Evolutionary conservation across 148 eudicot genomes (phyloP).

Genomic region (Chenopodium berlandieri): DNA sequence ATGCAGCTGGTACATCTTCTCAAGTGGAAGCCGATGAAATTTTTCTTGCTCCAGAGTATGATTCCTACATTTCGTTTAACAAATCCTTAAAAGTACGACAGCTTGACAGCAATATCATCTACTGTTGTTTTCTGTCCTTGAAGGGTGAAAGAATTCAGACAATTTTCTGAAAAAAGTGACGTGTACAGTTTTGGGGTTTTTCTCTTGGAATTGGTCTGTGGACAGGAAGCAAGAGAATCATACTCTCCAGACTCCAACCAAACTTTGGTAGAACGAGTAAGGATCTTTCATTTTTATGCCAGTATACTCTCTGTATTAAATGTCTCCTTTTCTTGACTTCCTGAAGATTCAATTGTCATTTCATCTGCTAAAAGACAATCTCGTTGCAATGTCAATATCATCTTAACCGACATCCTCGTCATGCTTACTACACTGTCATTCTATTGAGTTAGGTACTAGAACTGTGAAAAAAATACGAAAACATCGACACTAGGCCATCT

Average conservation of each 20-base stretch:
- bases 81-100: not conserved
- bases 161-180: slow-evolving; percentile 88
- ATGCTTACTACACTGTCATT: not conserved
- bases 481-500: not conserved
- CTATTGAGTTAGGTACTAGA: slow-evolving; percentile 8
- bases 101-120: slow-evolving; percentile 6
- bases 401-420: slow-evolving; percentile 5
- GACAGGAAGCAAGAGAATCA: slow-evolving; percentile 69
- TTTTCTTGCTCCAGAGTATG: slow-evolving; percentile 93
- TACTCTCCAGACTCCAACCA: slow-evolving; percentile 47
- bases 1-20: slow-evolving; percentile 78
- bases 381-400: slow-evolving; percentile 16
- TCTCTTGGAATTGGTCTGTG: slow-evolving; percentile 81
- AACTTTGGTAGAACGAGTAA: slow-evolving; percentile 84
- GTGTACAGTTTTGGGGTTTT: slow-evolving; percentile 84
- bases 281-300: slow-evolving; percentile 18
- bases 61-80: slow-evolving; percentile 9
- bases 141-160: slow-evolving; percentile 89
- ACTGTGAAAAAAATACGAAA: not conserved
- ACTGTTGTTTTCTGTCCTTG: slow-evolving; percentile 19
- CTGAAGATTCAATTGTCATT: slow-evolving; percentile 13
- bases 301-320: not conserved
- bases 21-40: slow-evolving; percentile 64
- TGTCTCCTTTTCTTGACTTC: not conserved
- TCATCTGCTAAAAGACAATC: slow-evolving; percentile 20